These are phyloP conservation scores for Talaromyces sp. DNA, from an alignment of 2,329 filamentous ascomycete species.

Conservation along the genomic window DNA sequence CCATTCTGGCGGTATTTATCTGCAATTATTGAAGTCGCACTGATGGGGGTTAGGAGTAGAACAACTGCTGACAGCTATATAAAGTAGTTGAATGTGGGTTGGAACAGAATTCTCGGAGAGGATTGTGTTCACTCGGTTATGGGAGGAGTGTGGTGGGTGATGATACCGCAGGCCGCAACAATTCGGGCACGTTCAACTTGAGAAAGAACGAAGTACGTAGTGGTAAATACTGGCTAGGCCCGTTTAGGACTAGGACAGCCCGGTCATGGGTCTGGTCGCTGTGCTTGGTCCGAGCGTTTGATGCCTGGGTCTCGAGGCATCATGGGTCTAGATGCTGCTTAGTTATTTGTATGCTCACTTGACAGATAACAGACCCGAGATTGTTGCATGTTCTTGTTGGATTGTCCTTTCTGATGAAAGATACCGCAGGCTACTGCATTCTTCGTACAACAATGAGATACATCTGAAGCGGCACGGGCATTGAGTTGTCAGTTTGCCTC, in stretches of 20 bases:
- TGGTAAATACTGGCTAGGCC: constrained; percentile 7
- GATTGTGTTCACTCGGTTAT: constrained; percentile 1
- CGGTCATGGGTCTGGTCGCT: constrained; percentile 1
- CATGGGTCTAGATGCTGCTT: background rate
- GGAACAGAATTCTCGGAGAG: background rate
- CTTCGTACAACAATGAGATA: background rate
- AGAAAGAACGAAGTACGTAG: background rate
- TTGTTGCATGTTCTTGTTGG: background rate
- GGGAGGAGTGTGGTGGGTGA: background rate
- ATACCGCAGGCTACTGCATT: background rate
- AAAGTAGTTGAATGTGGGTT: background rate
- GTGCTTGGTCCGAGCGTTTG: background rate
- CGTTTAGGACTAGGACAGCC: background rate
- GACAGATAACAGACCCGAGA: background rate
- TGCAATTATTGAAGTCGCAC: constrained; percentile 10
- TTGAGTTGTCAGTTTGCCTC: constrained; percentile 3
- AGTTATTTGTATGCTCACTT: background rate
- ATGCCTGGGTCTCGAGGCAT: background rate
- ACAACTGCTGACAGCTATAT: background rate
- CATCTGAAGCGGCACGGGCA: background rate
- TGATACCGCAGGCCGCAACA: constrained; percentile 14
- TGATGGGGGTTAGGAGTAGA: constrained; percentile 22
- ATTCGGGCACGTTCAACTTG: constrained; percentile 11
- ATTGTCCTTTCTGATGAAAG: background rate
- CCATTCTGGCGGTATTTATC: constrained; percentile 18